Conservation (phyloP, 2,329 filamentous ascomycete species). For the Arthrinium phaeospermum region DNA sequence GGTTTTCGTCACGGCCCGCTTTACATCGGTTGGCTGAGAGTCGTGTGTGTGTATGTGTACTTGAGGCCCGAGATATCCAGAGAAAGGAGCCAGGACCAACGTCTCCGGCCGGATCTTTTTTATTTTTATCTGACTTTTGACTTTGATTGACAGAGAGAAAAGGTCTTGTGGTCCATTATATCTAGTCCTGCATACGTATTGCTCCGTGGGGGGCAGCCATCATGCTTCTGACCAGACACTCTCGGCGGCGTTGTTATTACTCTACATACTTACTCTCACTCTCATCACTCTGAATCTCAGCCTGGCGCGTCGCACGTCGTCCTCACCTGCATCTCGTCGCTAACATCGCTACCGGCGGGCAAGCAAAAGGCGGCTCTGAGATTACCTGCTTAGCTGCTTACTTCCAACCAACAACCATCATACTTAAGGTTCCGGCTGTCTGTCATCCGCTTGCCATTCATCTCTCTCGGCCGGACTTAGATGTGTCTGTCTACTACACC, state of each 20-base stretch:
- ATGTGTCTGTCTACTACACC: neutral
- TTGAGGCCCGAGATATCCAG: neutral
- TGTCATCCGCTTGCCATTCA: too few species aligned
- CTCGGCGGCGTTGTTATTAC: neutral
- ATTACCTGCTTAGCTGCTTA: neutral
- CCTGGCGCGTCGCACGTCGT: neutral
- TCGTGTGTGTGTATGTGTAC: neutral
- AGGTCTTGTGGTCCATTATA: neutral
- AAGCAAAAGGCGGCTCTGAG: neutral
- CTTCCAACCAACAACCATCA: neutral
- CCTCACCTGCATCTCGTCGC: neutral
- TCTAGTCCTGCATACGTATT: neutral
- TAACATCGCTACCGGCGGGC: neutral
- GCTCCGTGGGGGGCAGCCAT: slow-evolving; percentile 10
- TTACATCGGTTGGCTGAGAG: neutral
- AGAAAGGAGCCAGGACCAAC: neutral
- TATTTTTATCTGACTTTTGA: neutral
- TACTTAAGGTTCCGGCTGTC: neutral
- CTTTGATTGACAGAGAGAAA: neutral
- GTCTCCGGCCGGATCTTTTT: neutral
- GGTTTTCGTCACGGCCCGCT: slow-evolving; percentile 3
- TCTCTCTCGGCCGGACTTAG: neutral
- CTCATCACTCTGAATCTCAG: neutral
- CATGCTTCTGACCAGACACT: slow-evolving; percentile 14
- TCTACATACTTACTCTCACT: neutral